Evolutionary conservation across 2,329 filamentous ascomycete species (phyloP).

Genomic region (Penicillium rolfsii): DNA sequence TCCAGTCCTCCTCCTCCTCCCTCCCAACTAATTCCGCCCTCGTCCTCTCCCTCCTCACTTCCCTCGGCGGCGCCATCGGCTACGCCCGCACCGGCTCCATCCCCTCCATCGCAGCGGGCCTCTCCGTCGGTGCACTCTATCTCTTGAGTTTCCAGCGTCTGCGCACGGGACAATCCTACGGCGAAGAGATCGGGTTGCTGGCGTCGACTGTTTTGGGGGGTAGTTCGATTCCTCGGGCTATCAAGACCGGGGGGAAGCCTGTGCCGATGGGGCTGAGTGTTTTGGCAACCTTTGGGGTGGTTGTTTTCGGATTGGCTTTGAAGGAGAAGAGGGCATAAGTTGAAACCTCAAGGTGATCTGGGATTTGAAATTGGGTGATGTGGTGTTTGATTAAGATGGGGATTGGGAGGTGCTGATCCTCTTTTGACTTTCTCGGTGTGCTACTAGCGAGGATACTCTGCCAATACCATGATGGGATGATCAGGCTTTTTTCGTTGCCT

Average conservation of each 20-base stretch:
- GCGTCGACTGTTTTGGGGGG: conserved; percentile 85
- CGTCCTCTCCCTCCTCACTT: conserved; percentile 78
- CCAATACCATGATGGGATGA: background rate
- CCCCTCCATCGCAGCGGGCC: conserved; percentile 82
- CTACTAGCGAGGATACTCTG: conserved; percentile 7
- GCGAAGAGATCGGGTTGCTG: conserved; percentile 83
- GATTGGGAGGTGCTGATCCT: background rate
- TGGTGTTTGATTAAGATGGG: background rate
- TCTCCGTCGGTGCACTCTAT: conserved; percentile 78
- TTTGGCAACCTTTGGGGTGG: conserved; percentile 76
- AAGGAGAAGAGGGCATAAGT: conserved; percentile 35
- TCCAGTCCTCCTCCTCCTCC: conserved; percentile 20
- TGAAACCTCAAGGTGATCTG: background rate
- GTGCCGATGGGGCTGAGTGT: conserved; percentile 79
- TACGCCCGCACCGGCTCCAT: conserved; percentile 83
- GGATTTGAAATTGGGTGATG: background rate
- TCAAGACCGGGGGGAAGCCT: conserved; percentile 76
- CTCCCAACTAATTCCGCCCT: conserved; percentile 65
- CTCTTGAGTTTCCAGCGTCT: conserved; percentile 80
- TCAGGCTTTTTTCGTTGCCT: background rate
- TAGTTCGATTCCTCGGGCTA: conserved; percentile 81
- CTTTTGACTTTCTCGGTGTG: background rate
- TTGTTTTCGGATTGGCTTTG: conserved; percentile 76
- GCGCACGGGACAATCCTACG: conserved; percentile 74
- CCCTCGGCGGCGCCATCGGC: conserved; percentile 83